A percentile compares a stretch with the other conserved stretches of the same genome.
Evolutionary conservation across 75 land plant species (phyloP).

Genomic region (Pinus taeda): DNA sequence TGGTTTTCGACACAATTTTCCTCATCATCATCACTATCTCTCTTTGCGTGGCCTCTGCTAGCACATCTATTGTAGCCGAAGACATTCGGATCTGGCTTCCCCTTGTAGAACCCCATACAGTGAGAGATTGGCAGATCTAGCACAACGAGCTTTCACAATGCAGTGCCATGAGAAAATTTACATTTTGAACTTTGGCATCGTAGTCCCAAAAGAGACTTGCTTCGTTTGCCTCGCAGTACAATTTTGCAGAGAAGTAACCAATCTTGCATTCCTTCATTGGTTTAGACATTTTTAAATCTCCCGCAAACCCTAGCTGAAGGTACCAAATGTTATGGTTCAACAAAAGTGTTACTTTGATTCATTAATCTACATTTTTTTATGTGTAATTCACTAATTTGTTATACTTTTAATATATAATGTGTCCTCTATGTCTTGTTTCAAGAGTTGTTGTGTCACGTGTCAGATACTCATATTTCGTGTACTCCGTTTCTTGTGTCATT

Average conservation of each 20-base stretch:
- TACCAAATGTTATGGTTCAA: no score
- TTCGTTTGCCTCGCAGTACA: constrained; percentile 28
- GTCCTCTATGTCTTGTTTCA: no score
- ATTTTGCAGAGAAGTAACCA: constrained; percentile 19
- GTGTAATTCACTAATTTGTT: no score
- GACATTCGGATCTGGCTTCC: constrained; percentile 25
- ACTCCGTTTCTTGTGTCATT: no score
- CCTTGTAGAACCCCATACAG: constrained; percentile 43
- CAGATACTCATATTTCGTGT: no score
- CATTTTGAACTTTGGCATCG: constrained; percentile 59
- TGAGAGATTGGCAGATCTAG: constrained; percentile 34
- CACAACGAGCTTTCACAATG: constrained; percentile 48
- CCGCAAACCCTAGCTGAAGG: no score
- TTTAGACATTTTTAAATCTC: no score
- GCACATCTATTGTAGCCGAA: constrained; percentile 35
- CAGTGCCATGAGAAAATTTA: constrained; percentile 61
- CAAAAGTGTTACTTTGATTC: no score
- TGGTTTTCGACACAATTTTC: constrained; percentile 13
- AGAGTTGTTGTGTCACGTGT: no score
- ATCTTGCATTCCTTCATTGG: constrained; percentile 46
- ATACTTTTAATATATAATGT: no score
- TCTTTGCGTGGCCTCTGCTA: not conserved
- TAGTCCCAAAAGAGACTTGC: constrained; percentile 64
- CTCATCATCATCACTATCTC: not conserved
- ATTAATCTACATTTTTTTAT: no score